Conservation (phyloP, 345 rosid species). For the Rubroshorea leprosula region DNA sequence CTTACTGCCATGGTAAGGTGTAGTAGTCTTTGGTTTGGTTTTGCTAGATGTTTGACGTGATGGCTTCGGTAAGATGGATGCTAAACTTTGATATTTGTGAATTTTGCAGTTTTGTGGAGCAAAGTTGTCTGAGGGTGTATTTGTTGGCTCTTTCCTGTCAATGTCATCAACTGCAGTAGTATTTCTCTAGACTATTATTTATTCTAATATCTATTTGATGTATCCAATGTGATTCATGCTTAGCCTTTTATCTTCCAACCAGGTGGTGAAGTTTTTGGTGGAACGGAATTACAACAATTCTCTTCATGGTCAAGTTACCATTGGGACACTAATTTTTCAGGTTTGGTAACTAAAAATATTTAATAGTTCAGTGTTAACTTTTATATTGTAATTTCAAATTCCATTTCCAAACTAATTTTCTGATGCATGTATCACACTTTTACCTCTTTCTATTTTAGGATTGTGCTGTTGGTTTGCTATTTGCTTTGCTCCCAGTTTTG, state of each 20-base stretch:
- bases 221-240: slow-evolving; percentile 15
- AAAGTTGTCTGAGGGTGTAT: slow-evolving; percentile 87
- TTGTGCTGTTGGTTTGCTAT: slow-evolving; percentile 91
- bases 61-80: slow-evolving; percentile 13
- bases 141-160: slow-evolving; percentile 89
- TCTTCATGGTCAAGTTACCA: slow-evolving; percentile 96
- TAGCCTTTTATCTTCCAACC: slow-evolving; percentile 14
- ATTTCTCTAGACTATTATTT: slow-evolving; percentile 23
- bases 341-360: slow-evolving; percentile 28
- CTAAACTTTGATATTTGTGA: slow-evolving; percentile 19
- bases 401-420: slow-evolving; percentile 10
- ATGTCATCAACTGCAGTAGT: slow-evolving; percentile 99
- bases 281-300: slow-evolving; percentile 68
- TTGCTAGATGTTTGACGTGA: slow-evolving; percentile 5
- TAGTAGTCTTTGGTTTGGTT: slow-evolving; percentile 9
- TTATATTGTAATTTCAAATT: not conserved
- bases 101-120: slow-evolving; percentile 88
- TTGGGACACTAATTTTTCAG: slow-evolving; percentile 97
- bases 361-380: slow-evolving; percentile 5
- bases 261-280: slow-evolving; percentile 93
- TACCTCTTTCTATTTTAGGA: slow-evolving; percentile 45
- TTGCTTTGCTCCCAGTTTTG: slow-evolving; percentile 93
- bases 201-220: slow-evolving; percentile 3
- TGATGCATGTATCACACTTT: slow-evolving; percentile 17
- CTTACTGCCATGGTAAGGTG: slow-evolving; percentile 61